Conservation (phyloP, 225 moss, liverwort and hornwort species). For the Antitrichia curtipendula region DNA sequence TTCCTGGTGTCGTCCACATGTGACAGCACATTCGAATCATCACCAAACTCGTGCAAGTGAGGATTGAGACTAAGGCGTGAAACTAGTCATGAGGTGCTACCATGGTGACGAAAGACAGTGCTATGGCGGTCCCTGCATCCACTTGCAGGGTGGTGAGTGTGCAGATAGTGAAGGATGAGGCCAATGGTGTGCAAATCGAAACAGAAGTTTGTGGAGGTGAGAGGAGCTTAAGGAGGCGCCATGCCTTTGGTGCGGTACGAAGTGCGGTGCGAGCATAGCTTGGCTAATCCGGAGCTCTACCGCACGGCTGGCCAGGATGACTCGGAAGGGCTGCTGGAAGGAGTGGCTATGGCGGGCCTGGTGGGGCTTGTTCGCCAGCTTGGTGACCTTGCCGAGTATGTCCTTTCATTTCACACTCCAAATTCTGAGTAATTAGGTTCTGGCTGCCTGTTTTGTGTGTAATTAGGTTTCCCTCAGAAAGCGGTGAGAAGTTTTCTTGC, state of each 20-base stretch:
- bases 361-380: conserved; percentile 95
- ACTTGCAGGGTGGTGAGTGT: not conserved
- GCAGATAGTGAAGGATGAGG: not conserved
- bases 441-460: not conserved
- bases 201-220: not conserved
- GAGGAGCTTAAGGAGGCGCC: not conserved
- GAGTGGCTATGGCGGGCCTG: conserved; percentile 91
- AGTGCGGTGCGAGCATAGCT: conserved; percentile 93
- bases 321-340: conserved; percentile 84
- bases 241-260: conserved; percentile 97
- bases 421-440: not conserved
- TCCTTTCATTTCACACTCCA: not conserved
- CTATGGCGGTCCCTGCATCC: not conserved
- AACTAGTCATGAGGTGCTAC: not conserved
- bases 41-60: not conserved
- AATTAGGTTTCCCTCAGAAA: not conserved
- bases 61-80: not conserved
- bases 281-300: conserved; percentile 89
- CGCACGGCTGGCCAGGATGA: conserved; percentile 79
- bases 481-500: not conserved
- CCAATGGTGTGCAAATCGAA: not conserved
- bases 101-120: not conserved
- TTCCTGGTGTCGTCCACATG: not conserved
- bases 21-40: not conserved
- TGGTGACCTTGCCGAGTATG: conserved; percentile 94